These are phyloP conservation scores for Cryphonectria japonica DNA, from an alignment of 2,329 filamentous ascomycete species.

Conservation along the genomic window DNA sequence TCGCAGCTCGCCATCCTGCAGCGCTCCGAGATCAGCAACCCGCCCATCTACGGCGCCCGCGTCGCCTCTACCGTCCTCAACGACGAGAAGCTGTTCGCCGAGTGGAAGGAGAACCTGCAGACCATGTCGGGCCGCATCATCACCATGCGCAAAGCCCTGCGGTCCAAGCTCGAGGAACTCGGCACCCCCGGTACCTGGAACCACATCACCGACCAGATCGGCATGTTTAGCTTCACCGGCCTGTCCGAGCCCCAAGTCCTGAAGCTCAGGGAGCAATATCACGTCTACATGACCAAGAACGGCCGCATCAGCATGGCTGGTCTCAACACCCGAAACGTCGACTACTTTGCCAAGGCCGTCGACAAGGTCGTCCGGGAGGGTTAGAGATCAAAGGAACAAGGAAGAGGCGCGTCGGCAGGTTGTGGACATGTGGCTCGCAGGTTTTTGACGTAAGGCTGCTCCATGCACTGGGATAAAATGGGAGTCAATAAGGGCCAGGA, in stretches of 20 bases:
- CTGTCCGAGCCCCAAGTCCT: slow-evolving; percentile 73
- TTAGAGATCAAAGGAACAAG: slow-evolving; percentile 29
- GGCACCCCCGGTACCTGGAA: slow-evolving; percentile 91
- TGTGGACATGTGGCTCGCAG: background rate
- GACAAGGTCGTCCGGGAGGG: slow-evolving; percentile 75
- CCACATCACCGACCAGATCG: slow-evolving; percentile 98
- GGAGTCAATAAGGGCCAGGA: background rate
- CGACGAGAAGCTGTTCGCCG: slow-evolving; percentile 75
- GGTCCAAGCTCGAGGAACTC: slow-evolving; percentile 79
- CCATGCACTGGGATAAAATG: background rate
- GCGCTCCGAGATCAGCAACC: slow-evolving; percentile 96
- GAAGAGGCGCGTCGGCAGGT: background rate
- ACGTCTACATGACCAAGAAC: slow-evolving; percentile 96
- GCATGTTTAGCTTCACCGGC: slow-evolving; percentile 97
- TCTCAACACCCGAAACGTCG: slow-evolving; percentile 88
- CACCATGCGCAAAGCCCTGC: slow-evolving; percentile 80
- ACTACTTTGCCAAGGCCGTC: slow-evolving; percentile 89
- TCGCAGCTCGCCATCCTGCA: slow-evolving; percentile 93
- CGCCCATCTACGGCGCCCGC: slow-evolving; percentile 89
- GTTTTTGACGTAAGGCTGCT: background rate
- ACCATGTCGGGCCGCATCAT: slow-evolving; percentile 97
- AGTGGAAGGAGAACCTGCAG: slow-evolving; percentile 90
- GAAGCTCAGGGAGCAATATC: slow-evolving; percentile 69
- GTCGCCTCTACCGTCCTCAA: slow-evolving; percentile 87
- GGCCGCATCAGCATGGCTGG: slow-evolving; percentile 98